Percentiles rank a stretch among this genome's conserved stretches.
These are phyloP conservation scores for Sungouiozyma ichnusensis DNA, from an alignment of 805 yeast genomes.

Conservation along the genomic window DNA sequence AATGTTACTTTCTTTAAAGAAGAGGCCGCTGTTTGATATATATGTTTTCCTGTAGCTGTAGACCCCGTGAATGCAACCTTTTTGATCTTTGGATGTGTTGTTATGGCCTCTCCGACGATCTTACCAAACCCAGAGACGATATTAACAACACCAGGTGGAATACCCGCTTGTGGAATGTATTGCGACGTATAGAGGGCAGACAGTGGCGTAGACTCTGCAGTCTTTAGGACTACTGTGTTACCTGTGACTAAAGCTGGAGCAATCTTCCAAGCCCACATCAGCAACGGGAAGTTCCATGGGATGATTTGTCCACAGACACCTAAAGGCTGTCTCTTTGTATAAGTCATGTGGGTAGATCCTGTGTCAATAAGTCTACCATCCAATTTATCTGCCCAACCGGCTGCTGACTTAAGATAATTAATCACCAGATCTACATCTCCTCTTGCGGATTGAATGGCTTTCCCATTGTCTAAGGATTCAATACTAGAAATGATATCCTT, in stretches of 20 bases:
- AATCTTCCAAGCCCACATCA: slow-evolving; percentile 80
- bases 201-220: slow-evolving; percentile 81
- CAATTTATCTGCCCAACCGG: slow-evolving; percentile 69
- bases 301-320: slow-evolving; percentile 85
- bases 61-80: slow-evolving; percentile 87
- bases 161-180: slow-evolving; percentile 61
- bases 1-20: slow-evolving; percentile 70
- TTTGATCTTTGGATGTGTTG: slow-evolving; percentile 57
- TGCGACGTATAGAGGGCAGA: slow-evolving; percentile 62
- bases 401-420: slow-evolving; percentile 69
- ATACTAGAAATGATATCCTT: slow-evolving; percentile 66
- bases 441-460: slow-evolving; percentile 58
- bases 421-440: slow-evolving; percentile 70
- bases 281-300: slow-evolving; percentile 88
- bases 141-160: slow-evolving; percentile 74
- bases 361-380: slow-evolving; percentile 50
- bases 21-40: slow-evolving; percentile 61
- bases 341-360: slow-evolving; percentile 51
- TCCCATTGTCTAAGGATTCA: slow-evolving; percentile 86
- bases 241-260: slow-evolving; percentile 84
- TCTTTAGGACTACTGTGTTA: slow-evolving; percentile 73
- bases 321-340: slow-evolving; percentile 67
- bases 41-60: slow-evolving; percentile 66
- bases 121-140: slow-evolving; percentile 72
- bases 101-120: slow-evolving; percentile 60